A percentile compares a stretch with the other conserved stretches of the same genome.
Evolutionary conservation across 257 asterid genomes (phyloP).

Genomic region (Nemophila menziesii): DNA sequence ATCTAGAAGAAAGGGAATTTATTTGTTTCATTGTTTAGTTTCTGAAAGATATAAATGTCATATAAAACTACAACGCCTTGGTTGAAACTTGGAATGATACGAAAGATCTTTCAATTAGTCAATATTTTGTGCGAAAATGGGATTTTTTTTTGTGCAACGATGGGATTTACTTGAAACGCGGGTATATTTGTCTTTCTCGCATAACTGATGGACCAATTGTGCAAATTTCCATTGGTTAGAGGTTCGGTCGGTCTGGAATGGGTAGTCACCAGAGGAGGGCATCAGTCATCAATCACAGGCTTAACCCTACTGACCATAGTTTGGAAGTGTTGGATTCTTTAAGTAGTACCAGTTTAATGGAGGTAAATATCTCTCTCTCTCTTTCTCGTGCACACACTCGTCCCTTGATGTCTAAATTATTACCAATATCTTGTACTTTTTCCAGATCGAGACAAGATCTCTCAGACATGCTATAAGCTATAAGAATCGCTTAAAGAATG

Average conservation of each 20-base stretch:
- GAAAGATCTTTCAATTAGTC: too few species aligned
- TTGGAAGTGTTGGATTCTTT: conserved; percentile 41
- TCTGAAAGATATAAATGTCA: too few species aligned
- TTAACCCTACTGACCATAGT: conserved; percentile 27
- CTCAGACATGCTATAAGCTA: conserved; percentile 48
- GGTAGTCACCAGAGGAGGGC: conserved; percentile 48
- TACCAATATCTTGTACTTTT: too few species aligned
- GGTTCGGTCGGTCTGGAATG: conserved; percentile 58
- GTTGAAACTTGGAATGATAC: too few species aligned
- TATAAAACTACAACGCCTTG: too few species aligned
- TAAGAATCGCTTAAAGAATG: conserved; percentile 57
- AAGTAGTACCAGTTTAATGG: conserved; percentile 74
- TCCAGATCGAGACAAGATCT: conserved; percentile 74
- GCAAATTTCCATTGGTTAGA: conserved; percentile 36
- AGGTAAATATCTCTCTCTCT: conserved; percentile 29
- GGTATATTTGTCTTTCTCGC: too few species aligned
- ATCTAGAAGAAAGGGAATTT: too few species aligned
- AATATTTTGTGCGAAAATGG: too few species aligned
- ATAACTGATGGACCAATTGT: too few species aligned
- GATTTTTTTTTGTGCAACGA: too few species aligned
- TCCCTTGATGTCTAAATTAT: not conserved
- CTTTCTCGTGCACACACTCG: not conserved
- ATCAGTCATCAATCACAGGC: conserved; percentile 56
- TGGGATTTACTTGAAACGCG: too few species aligned
- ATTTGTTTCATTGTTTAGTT: too few species aligned